Percentiles rank a stretch among this genome's conserved stretches.
phyloP scores from a whole-genome alignment of 2,329 filamentous ascomycete genomes.

The Neocucurbitaria cava region DNA sequence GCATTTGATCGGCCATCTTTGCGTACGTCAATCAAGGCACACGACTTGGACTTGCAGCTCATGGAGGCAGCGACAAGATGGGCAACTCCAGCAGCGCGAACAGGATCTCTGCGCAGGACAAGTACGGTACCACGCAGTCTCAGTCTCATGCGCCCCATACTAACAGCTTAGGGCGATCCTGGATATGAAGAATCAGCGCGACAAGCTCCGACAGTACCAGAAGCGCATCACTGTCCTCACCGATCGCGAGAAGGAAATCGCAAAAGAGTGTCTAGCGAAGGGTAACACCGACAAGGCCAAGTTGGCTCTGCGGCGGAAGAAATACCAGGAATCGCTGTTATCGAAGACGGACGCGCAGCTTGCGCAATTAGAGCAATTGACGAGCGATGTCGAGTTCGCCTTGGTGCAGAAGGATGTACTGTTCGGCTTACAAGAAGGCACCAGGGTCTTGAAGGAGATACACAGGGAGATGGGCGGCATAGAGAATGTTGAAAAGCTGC shows the following conservation, averaged over 20 bases:
- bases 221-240: constrained; percentile 87
- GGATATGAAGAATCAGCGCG: constrained; percentile 96
- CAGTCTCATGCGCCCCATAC: constrained; percentile 1
- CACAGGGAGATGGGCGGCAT: constrained; percentile 95
- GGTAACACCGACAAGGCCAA: constrained; percentile 84
- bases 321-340: constrained; percentile 92
- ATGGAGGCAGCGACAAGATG: constrained; percentile 57
- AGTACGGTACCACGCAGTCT: constrained; percentile 63
- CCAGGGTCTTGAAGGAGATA: constrained; percentile 86
- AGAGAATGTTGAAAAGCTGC: constrained; percentile 91
- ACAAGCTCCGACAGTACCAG: constrained; percentile 96
- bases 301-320: constrained; percentile 89
- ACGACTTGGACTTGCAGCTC: constrained; percentile 17
- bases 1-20: constrained; percentile 12
- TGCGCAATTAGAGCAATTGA: constrained; percentile 90
- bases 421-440: constrained; percentile 91
- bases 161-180: constrained; percentile 78
- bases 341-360: constrained; percentile 91
- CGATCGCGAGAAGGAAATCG: constrained; percentile 84
- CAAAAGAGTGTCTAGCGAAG: constrained; percentile 78
- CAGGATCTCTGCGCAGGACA: constrained; percentile 82
- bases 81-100: constrained; percentile 69
- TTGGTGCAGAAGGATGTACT: constrained; percentile 96
- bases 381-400: constrained; percentile 90
- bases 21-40: constrained; percentile 35